Percentiles rank a stretch among this genome's conserved stretches.
phyloP scores from a whole-genome alignment of 2,329 filamentous ascomycete genomes.

The Penicillium aurantiogriseum region DNA sequence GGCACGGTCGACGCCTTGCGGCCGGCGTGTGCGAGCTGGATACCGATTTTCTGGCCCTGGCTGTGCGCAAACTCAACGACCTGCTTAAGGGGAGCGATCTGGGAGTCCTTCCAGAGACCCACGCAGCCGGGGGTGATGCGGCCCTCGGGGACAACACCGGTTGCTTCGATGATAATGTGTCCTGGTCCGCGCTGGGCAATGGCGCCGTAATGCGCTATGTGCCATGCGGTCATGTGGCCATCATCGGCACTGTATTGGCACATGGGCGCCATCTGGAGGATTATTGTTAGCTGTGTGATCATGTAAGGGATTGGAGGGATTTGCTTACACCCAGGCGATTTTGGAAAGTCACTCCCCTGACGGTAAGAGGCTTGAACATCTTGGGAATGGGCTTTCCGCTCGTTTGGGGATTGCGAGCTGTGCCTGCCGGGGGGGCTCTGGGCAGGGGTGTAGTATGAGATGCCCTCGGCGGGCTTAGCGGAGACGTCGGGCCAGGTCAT shows the following conservation, averaged over 20 bases:
- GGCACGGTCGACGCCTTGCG: slow-evolving; percentile 59
- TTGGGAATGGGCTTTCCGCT: slow-evolving; percentile 49
- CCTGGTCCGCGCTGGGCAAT: slow-evolving; percentile 76
- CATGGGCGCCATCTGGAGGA: slow-evolving; percentile 46
- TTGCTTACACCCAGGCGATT: slow-evolving; percentile 59
- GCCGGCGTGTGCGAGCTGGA: slow-evolving; percentile 82
- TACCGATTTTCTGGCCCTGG: slow-evolving; percentile 72
- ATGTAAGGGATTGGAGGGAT: neutral
- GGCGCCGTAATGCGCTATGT: slow-evolving; percentile 78
- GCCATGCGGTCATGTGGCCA: slow-evolving; percentile 75
- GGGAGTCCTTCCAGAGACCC: slow-evolving; percentile 78
- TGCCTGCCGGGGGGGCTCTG: slow-evolving; percentile 39
- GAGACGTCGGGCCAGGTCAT: slow-evolving; percentile 35
- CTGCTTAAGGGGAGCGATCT: slow-evolving; percentile 66
- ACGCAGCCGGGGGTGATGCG: slow-evolving; percentile 67
- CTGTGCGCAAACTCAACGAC: slow-evolving; percentile 77
- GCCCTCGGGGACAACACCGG: slow-evolving; percentile 70
- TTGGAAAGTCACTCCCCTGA: slow-evolving; percentile 60
- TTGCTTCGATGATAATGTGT: slow-evolving; percentile 75
- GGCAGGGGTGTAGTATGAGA: slow-evolving; percentile 44
- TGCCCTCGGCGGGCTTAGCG: slow-evolving; percentile 37
- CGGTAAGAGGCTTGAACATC: slow-evolving; percentile 57
- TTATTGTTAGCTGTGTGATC: neutral
- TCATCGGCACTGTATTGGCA: slow-evolving; percentile 67
- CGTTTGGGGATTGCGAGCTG: slow-evolving; percentile 43